Conservation (phyloP, 2,329 filamentous ascomycete genomes). For the Orbilia blumenaviensis region DNA sequence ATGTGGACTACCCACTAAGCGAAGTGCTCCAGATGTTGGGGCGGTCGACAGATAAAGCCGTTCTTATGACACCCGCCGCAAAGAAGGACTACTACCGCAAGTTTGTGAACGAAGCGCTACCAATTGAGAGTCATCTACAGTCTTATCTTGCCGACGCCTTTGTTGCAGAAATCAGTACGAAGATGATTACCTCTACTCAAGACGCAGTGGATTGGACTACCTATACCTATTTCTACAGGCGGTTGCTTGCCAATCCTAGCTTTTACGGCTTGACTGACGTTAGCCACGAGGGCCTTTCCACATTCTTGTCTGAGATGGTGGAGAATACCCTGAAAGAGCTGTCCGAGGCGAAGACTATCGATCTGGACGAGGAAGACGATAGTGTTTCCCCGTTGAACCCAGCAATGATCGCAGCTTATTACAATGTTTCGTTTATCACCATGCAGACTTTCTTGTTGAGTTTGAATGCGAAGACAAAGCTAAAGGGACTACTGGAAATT, state of each 20-base stretch:
- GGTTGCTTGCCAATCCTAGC: slow-evolving; percentile 91
- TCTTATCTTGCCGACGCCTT: slow-evolving; percentile 94
- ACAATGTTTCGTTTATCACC: slow-evolving; percentile 98
- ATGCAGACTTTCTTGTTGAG: slow-evolving; percentile 99
- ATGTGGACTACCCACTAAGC: slow-evolving; percentile 93
- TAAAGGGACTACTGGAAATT: slow-evolving; percentile 97
- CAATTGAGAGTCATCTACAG: slow-evolving; percentile 92
- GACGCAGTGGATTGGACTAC: slow-evolving; percentile 99
- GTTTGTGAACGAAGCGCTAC: slow-evolving; percentile 93
- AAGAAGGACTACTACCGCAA: slow-evolving; percentile 99
- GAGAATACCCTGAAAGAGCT: slow-evolving; percentile 92
- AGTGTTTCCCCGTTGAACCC: slow-evolving; percentile 88
- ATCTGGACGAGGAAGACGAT: slow-evolving; percentile 93
- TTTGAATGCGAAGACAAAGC: slow-evolving; percentile 84
- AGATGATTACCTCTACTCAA: slow-evolving; percentile 92
- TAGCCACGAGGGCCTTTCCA: slow-evolving; percentile 90
- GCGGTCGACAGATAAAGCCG: slow-evolving; percentile 86
- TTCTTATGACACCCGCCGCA: slow-evolving; percentile 94
- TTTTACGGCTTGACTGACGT: slow-evolving; percentile 92
- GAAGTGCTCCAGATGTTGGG: slow-evolving; percentile 98
- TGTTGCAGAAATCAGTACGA: slow-evolving; percentile 94
- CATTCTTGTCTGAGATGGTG: slow-evolving; percentile 91
- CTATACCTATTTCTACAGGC: slow-evolving; percentile 97
- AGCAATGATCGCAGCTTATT: slow-evolving; percentile 98
- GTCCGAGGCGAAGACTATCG: slow-evolving; percentile 91